Evolutionary conservation across 768 basidiomycete species (phyloP).

Genomic region (Tulasnella sp.): DNA sequence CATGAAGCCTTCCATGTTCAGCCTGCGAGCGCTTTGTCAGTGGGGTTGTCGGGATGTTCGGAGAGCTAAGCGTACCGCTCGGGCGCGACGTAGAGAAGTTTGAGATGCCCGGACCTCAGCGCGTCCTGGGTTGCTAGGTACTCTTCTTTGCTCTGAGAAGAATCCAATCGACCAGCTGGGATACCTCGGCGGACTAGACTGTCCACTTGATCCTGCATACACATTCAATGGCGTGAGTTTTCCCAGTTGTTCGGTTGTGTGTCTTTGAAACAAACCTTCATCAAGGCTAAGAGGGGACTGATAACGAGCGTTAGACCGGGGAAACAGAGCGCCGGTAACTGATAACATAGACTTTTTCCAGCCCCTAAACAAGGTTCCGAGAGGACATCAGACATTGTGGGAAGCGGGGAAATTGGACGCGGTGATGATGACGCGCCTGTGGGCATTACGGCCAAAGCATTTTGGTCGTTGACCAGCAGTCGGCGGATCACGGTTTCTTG

Average conservation of each 20-base stretch:
- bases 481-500: conserved; percentile 32
- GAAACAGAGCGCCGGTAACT: conserved; percentile 33
- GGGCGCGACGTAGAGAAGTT: conserved; percentile 39
- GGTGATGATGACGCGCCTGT: conserved; percentile 28
- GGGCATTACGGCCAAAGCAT: conserved; percentile 33
- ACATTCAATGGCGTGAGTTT: neutral
- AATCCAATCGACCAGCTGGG: conserved; percentile 32
- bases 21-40: conserved; percentile 18
- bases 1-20: conserved; percentile 37
- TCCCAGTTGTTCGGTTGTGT: neutral
- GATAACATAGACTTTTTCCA: conserved; percentile 32
- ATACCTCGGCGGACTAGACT: conserved; percentile 26
- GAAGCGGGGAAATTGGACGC: neutral
- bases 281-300: conserved; percentile 25
- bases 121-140: conserved; percentile 27
- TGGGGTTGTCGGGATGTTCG: neutral
- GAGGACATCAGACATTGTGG: conserved; percentile 11
- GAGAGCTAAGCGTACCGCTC: conserved; percentile 25
- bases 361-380: conserved; percentile 12
- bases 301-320: conserved; percentile 29
- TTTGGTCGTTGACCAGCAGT: conserved; percentile 31
- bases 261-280: conserved; percentile 12
- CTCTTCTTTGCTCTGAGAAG: conserved; percentile 26
- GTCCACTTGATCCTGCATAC: conserved; percentile 31
- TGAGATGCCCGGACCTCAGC: conserved; percentile 30